Base-by-base conservation (phyloP, 179 eudicot genomes). In the Actinidia arguta region DNA sequence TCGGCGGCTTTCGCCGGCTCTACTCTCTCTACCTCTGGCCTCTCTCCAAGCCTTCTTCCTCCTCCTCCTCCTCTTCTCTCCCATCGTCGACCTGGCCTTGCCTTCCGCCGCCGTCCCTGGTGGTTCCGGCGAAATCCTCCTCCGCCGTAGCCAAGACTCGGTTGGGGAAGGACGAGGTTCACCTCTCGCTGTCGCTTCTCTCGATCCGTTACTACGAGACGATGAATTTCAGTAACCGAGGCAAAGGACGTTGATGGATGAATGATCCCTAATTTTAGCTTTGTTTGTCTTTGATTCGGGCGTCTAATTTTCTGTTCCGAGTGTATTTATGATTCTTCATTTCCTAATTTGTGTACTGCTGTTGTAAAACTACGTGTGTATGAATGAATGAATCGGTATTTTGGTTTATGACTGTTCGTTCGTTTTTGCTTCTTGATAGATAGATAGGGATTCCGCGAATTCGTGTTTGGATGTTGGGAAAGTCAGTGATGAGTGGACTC, bases 1-100 rank as follows among this genome's bases (percentile, higher is more conserved):
- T 95, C 14, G 98, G 98, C n/a, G 98, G 98, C 0, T 95, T 95
- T 80, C 94, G 97, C 1, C 81, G 92, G 7, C 92, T 95, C 54
- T 89, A 89, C 79, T 88, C 98, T 31, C 90, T 81, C 61, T 92
- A 92, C 63, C 86, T 91, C 61, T 84, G 88, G 91, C 93, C 91
- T 12, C 90, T 94, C 51, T 84, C 87, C 1, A 94, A 91, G 79
- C 90, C 93, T 4, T 64, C 79, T 0, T 36, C 88, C 0, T 27
- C 88, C 3, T n/a, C 82, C 8, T 10, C 83, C 18, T 39, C 83
- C 11, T 25, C 81, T n/a, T 13, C 89, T 9, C 55, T 86, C 11
- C 31, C 78, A 14, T 17, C 85, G 17, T 79, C 89, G 47, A 5
- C 80, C 58, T 86, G 89, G 90, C 88, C 88, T 50, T 71, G 90